These are phyloP conservation scores for Borovskyia barvae DNA, from an alignment of 208 protist genomes.

Conservation along the genomic window DNA sequence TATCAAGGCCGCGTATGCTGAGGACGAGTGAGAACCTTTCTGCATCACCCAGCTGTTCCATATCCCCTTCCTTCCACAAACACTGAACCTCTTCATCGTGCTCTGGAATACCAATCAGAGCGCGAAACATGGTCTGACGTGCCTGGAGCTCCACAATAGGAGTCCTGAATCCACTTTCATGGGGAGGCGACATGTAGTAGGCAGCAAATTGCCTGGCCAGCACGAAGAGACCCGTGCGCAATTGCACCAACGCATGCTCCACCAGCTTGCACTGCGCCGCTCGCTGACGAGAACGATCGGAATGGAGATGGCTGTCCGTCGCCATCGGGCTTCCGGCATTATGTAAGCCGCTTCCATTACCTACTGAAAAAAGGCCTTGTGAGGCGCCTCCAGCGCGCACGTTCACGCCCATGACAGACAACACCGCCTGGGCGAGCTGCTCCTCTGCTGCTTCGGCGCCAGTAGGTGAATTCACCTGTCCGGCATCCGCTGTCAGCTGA, in stretches of 20 bases:
- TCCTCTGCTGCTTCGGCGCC: not conserved
- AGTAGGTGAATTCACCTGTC: not conserved
- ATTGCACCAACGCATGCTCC: slow-evolving; percentile 6
- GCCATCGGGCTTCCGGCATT: not conserved
- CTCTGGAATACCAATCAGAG: slow-evolving; percentile 11
- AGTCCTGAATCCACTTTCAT: not conserved
- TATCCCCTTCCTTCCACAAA: slow-evolving; percentile 10
- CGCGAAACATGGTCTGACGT: slow-evolving; percentile 20
- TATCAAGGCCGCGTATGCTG: slow-evolving; percentile 10
- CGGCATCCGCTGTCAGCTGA: too few relatives aligned
- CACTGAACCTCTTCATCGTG: slow-evolving; percentile 13
- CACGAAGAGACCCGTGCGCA: slow-evolving; percentile 15
- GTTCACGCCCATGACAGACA: slow-evolving; percentile 3
- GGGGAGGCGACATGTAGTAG: slow-evolving; percentile 6
- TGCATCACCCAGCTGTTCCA: not conserved
- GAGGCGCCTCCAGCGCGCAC: not conserved
- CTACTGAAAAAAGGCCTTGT: not conserved
- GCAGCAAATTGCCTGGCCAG: slow-evolving; percentile 21
- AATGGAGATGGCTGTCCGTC: too few relatives aligned
- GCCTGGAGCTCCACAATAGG: slow-evolving; percentile 10
- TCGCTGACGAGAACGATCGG: not conserved
- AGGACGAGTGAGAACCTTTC: slow-evolving; percentile 26
- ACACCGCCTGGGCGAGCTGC: slow-evolving; percentile 1
- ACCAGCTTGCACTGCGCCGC: slow-evolving; percentile 6
- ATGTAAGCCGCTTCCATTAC: not conserved